phyloP scores from a whole-genome alignment of 306 rosid genomes.

The Inga leiocalycina region DNA sequence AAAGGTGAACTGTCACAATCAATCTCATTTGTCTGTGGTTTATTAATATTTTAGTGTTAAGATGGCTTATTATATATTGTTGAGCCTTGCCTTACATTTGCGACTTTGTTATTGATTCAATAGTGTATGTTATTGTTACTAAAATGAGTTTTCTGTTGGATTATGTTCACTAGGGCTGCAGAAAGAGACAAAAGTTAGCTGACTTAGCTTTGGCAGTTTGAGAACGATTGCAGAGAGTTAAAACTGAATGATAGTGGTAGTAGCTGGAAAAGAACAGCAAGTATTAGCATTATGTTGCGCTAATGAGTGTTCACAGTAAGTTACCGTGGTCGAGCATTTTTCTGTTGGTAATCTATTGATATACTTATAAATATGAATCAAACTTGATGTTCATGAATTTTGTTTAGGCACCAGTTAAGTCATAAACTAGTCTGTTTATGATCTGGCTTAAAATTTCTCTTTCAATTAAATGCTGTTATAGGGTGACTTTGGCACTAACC shows the following conservation, averaged over 20 bases:
- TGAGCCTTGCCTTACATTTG: not conserved
- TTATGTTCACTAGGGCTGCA: not conserved
- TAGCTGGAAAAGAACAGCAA: not conserved
- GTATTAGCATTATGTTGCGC: not conserved
- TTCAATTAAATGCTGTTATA: not conserved
- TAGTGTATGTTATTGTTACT: not conserved
- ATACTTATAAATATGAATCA: not conserved
- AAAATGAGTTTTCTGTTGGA: not conserved
- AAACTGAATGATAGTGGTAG: not conserved
- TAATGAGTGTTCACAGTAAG: not conserved
- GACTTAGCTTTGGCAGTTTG: not conserved
- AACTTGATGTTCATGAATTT: not conserved
- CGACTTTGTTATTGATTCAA: not conserved
- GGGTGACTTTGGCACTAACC: not conserved
- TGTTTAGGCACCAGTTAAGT: not conserved
- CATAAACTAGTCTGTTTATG: not conserved
- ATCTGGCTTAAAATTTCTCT: slow-evolving; percentile 1
- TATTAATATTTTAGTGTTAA: not conserved
- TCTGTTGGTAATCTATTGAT: not conserved
- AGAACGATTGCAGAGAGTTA: not conserved
- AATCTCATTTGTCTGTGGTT: not conserved
- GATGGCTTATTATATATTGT: not conserved
- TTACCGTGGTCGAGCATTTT: not conserved
- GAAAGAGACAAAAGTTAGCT: not conserved
- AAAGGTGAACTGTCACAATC: not conserved